phyloP scores from a whole-genome alignment of 768 basidiomycete genomes.

The Leccinum aurantiacum region DNA sequence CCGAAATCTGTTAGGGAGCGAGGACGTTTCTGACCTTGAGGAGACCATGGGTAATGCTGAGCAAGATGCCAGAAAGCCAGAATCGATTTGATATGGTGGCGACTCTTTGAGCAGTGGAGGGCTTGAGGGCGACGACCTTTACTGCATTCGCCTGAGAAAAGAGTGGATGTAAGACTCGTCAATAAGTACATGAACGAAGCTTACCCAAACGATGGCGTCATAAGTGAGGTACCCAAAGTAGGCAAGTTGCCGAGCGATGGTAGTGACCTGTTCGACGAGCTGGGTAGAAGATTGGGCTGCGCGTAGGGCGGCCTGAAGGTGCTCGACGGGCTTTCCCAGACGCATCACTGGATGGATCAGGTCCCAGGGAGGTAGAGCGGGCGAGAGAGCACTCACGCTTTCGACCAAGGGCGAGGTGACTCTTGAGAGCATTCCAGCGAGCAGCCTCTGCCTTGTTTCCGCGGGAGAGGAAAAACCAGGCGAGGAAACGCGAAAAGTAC shows the following conservation, averaged over 20 bases:
- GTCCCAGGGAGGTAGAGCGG: background rate
- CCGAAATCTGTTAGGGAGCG: background rate
- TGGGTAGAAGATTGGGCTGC: conserved; percentile 57
- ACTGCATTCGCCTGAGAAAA: conserved; percentile 57
- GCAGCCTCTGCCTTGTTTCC: conserved; percentile 71
- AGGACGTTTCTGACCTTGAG: conserved; percentile 54
- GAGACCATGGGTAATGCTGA: conserved; percentile 69
- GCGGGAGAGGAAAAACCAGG: conserved; percentile 73
- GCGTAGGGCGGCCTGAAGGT: conserved; percentile 85
- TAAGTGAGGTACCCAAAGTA: conserved; percentile 87
- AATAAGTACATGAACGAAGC: conserved; percentile 21
- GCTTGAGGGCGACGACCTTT: conserved; percentile 60
- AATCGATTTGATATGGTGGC: conserved; percentile 72
- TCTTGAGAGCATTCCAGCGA: conserved; percentile 83
- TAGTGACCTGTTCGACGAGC: conserved; percentile 69
- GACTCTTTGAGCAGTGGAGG: conserved; percentile 60
- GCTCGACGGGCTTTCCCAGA: conserved; percentile 91
- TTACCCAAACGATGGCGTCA: conserved; percentile 86
- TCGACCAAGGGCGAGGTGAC: conserved; percentile 77
- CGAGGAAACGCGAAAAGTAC: conserved; percentile 86
- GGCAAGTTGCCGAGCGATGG: conserved; percentile 78
- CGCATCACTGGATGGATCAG: conserved; percentile 66
- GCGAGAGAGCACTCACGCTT: conserved; percentile 56
- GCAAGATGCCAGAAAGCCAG: conserved; percentile 85
- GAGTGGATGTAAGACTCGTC: background rate